Evolutionary conservation across 495 filamentous ascomycete genomes (phyloP), one percentile per base, ranked within the genome.

Genomic region (Daldinia childiae): DNA sequence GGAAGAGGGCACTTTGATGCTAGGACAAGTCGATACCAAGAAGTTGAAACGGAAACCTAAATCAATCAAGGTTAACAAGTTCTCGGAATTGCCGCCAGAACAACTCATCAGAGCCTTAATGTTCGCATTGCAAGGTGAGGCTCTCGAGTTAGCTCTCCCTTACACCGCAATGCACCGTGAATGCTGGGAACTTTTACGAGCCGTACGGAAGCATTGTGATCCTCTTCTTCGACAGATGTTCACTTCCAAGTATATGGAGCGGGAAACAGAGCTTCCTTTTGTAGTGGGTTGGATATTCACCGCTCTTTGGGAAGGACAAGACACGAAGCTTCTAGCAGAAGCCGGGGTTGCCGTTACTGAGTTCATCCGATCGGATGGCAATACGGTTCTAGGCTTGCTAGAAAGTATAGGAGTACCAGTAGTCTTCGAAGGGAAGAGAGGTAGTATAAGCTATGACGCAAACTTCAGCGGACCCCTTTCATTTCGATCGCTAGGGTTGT

Each of bases 241-340:
- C 66, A 76, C 76, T 0, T 63, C 74, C 2, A 72, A 69, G 14
- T 84, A 83, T 52, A 45, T 83, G 1, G 74, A 80, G 19, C 51
- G 73, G n/a, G 79, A 83, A 58, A 65, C 27, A 12, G 73, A 85
- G 45, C 72, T 85, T 19, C 79, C 78, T 1, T 83, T 71, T 17
- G 50, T 82, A 17, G 75, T 84, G 0, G 79, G 81, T 39, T 62
- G 17, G 17, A 63, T 59, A 30, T 58, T 60, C 15, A 24, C n/a
- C 9, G 2, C 43, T 12, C 19, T 15, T 24, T 4, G 17, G 8
- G 19, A 48, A 11, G 3, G 3, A 14, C 7, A 24, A 1, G 43
- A 24, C 24, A 24, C 3, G 17, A 17, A 11, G 17, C 43, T 48
- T 48, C 19, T 24, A 12, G 43, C 1, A 21, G 43, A 48, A 24